phyloP scores from a whole-genome alignment of 768 basidiomycete species.

The Pisolithus orientalis region DNA sequence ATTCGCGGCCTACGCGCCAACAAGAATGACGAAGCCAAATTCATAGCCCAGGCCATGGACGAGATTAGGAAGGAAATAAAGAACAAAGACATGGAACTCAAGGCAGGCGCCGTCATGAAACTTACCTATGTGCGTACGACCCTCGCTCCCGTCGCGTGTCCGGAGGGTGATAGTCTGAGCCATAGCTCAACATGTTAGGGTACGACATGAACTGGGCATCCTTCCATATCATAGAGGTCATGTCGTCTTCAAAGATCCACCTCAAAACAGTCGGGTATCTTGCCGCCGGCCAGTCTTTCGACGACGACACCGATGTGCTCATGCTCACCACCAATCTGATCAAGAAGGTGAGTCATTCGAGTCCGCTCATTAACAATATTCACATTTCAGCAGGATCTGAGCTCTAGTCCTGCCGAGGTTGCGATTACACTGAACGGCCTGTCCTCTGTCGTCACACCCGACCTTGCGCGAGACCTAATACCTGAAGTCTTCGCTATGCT shows the following conservation, averaged over 20 bases:
- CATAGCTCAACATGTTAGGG: constrained; percentile 93
- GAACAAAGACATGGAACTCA: constrained; percentile 93
- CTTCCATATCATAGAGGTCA: constrained; percentile 95
- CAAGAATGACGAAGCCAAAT: constrained; percentile 88
- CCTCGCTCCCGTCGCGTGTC: neutral
- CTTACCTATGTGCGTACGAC: constrained; percentile 81
- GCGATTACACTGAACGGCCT: constrained; percentile 78
- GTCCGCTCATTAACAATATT: neutral
- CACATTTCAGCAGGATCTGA: constrained; percentile 56
- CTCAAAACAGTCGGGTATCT: constrained; percentile 95
- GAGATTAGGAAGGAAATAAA: constrained; percentile 91
- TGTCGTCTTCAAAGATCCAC: constrained; percentile 89
- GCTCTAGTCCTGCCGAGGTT: constrained; percentile 67
- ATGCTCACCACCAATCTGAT: constrained; percentile 95
- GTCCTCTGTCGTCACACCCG: constrained; percentile 75
- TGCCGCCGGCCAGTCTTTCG: constrained; percentile 86
- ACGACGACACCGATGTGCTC: constrained; percentile 91
- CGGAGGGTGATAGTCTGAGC: constrained; percentile 9
- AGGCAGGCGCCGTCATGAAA: constrained; percentile 92
- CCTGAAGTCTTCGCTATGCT: constrained; percentile 82
- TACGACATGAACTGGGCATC: constrained; percentile 95
- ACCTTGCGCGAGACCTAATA: constrained; percentile 86
- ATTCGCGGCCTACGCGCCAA: constrained; percentile 93
- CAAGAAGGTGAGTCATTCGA: constrained; percentile 65
- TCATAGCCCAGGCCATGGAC: constrained; percentile 88